Evolutionary conservation across 768 basidiomycete species (phyloP), one percentile per base, ranked within the genome.

Genomic region (Psilocybe tampanensis): DNA sequence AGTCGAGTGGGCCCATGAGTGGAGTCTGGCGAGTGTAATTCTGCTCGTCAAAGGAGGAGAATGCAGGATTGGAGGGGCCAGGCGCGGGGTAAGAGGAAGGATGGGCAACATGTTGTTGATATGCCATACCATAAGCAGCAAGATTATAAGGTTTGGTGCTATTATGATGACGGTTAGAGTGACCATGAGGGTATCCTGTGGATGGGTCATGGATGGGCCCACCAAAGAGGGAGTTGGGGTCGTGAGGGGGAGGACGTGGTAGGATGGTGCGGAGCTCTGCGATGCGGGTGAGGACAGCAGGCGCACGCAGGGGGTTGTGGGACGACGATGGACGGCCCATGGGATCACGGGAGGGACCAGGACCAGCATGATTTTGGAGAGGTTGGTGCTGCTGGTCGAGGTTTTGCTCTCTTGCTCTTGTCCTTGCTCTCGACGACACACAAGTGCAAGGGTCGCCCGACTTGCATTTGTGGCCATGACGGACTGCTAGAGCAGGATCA

Each of bases 231-330:
- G 13, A 33, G 21, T 34, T 15, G 49, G 13, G 34, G 12, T 51
- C 29, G 12, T 44, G 53, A 9, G 54, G 64, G 26, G 86, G 86
- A 9, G 86, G 86, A 9, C 85, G 84, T 4, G 90, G 90, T 33
- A 89, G 82, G 18, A 91, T 85, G 2, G 88, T 86, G 7, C 89
- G 85, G 54, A 87, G 73, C 61, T 86, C 84, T 8, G 85, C 80
- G 45, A 86, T 82, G 56, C 86, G 84, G 8, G 81, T 82, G 12
- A 84, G 72, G 54, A 86, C 81, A 34, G 80, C 73, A 22, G 81
- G 72, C 4, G 71, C 61, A 59, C 58, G 61, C 48, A 72, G 61
- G 1, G 64, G 44, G 39, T 52, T 54, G 24, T 48, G 53, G 34
- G 51, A 22, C 45, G 51, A 22, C 45, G 44, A 47, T 18, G 33